Base-by-base conservation (phyloP, 345 rosid genomes). In the Lenwebbia sp. region DNA sequence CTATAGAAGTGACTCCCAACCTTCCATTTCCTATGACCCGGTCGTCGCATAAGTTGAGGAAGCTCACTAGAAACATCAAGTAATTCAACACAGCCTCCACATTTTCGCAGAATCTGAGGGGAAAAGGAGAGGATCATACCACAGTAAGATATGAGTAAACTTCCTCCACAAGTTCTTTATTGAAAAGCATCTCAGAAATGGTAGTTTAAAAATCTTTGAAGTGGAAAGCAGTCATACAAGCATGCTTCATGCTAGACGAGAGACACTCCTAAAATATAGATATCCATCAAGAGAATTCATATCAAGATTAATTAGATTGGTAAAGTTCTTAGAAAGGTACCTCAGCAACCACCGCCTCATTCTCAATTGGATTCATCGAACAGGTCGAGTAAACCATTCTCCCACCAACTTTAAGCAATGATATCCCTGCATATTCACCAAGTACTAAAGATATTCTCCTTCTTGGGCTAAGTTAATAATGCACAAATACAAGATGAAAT, bases 321-420 rank as follows among this genome's bases (percentile, higher is more conserved):
- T 26, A 83, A 51, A 84, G 50, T 40, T 28, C 62, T 51, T 60
- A 76, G 21, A 86, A 22, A 33, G 58, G 84, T 92, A 96, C 99
- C 94, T 95, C 98, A 87, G 98, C 95, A 90, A 97, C 98, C 89
- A 97, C 99, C 60, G 99, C 99, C 91, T 97, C 99, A 89, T 97
- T 87, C 92, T 97, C 99, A 81, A 97, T 93, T 86, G 99, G 99
- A 91, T 97, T 96, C 99, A 96, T 94, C n/a, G 99, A 95, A 89
- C 99, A 97, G 82, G 99, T 96, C 7, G 99, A 97, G 92, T 97
- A 97, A 86, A 97, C 95, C 96, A 97, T 96, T 93, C 95, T 94
- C 84, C 99, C 99, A 88, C 98, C 98, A 86, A 95, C 96, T 94
- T 95, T 96, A 75, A 97, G 92, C 87, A 96, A 87, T 78, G 99